phyloP scores from a whole-genome alignment of 2,329 filamentous ascomycete species.

The Trichothecium sympodiale region DNA sequence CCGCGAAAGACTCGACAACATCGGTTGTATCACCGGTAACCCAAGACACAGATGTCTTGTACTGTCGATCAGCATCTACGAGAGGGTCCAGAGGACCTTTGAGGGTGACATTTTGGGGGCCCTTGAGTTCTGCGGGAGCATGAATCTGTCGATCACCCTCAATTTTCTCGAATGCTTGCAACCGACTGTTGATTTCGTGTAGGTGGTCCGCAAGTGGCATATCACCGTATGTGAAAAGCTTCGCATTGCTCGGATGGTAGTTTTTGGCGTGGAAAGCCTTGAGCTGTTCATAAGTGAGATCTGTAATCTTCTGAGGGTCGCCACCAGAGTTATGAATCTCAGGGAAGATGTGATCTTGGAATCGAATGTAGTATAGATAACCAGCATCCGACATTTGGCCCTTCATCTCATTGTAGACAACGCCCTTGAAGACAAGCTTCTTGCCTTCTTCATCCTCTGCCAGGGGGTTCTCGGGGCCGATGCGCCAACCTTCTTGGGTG shows the following conservation, averaged over 20 bases:
- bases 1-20: constrained; percentile 76
- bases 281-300: constrained; percentile 84
- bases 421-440: constrained; percentile 85
- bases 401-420: constrained; percentile 99
- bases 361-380: constrained; percentile 91
- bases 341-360: constrained; percentile 89
- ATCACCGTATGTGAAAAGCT: constrained; percentile 90
- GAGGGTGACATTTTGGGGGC: constrained; percentile 59
- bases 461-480: constrained; percentile 81
- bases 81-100: constrained; percentile 78
- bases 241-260: constrained; percentile 96
- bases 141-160: constrained; percentile 63
- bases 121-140: constrained; percentile 60
- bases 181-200: constrained; percentile 62
- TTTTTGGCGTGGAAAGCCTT: constrained; percentile 82
- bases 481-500: constrained; percentile 90
- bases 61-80: constrained; percentile 75
- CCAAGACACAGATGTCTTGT: constrained; percentile 92
- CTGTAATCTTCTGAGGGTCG: constrained; percentile 91
- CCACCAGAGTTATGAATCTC: constrained; percentile 94
- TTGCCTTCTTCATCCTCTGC: constrained; percentile 47
- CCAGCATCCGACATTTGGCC: constrained; percentile 96
- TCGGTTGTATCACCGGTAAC: constrained; percentile 73
- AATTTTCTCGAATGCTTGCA: constrained; percentile 64
- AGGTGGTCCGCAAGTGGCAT: constrained; percentile 79